Evolutionary conservation across 2,329 filamentous ascomycete genomes (phyloP), one percentile per base, ranked within the genome.

Genomic region (Colletotrichum phormii): DNA sequence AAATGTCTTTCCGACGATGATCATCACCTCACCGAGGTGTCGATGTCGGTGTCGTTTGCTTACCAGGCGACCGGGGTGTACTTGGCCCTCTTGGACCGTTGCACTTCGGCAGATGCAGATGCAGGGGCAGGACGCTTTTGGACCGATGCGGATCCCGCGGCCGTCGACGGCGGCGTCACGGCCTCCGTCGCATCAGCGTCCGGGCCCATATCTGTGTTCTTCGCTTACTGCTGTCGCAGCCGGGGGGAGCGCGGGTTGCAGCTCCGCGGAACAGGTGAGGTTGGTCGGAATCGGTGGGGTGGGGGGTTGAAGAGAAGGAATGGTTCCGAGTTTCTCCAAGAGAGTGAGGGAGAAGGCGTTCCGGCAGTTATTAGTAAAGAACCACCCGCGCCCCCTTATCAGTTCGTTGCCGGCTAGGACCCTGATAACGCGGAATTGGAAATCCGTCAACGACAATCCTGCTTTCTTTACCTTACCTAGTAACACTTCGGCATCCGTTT

Each of bases 11-110:
- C 49, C 6, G 8, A 53, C 12, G 31, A 5, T 6, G 7, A 6
- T 15, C 18, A 24, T 0, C 37, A 49, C 6, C 24, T 2, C 12
- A 73, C 5, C 8, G 49, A 46, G 3, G 2, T 9, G 18, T 24
- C 4, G 58, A n/a, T 18, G 57, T 49, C 15, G 6, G 18, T n/a
- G 42, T 46, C 42, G 24, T n/a, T n/a, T 49, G 7, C 58, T 12
- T 74, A 83, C 82, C 81, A 83, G 15, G 82, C 82, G 3, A 82
- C 78, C 8, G 82, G 75, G 0, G 82, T 83, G 67, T 83, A 83
- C 68, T 82, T 83, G 1, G 81, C 80, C 46, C 81, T 76, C 75
- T 83, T 83, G 37, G 59, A 22, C 24, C 65, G 65, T 26, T 72
- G 70, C 15, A 53, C 60, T 1, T 70, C 70, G 53, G 31, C 65